A percentile compares a stretch with the other conserved stretches of the same genome.
These are phyloP conservation scores for Anthracocystis walkeri DNA, from an alignment of 1,284 basidiomycete species.

Conservation along the genomic window DNA sequence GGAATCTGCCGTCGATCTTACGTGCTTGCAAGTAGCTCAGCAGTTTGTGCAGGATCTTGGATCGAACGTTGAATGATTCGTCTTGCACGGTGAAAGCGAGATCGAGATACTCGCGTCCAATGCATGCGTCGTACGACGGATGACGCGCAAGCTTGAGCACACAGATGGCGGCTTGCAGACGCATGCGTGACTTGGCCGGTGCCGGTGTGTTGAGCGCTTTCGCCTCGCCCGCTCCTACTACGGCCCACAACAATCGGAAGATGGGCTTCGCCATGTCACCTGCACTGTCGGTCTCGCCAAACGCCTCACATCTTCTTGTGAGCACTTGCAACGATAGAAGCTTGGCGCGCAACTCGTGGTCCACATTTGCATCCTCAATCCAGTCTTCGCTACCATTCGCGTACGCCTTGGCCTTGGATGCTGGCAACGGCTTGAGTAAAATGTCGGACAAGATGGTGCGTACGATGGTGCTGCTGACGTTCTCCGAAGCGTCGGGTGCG, in stretches of 20 bases:
- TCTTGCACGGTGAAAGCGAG: constrained; percentile 86
- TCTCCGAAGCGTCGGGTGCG: constrained; percentile 80
- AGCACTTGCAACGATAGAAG: constrained; percentile 54
- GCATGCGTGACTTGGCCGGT: constrained; percentile 72
- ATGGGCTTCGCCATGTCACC: constrained; percentile 56
- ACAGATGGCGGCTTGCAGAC: constrained; percentile 83
- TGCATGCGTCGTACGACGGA: constrained; percentile 75
- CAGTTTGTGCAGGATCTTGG: constrained; percentile 81
- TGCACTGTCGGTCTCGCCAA: constrained; percentile 40
- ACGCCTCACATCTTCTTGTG: constrained; percentile 53
- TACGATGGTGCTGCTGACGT: constrained; percentile 80
- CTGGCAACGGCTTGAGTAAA: constrained; percentile 52
- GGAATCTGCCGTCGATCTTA: constrained; percentile 80
- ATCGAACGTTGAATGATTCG: constrained; percentile 85
- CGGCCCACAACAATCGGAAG: constrained; percentile 55
- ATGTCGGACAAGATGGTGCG: constrained; percentile 75
- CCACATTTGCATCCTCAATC: constrained; percentile 52
- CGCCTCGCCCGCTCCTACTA: constrained; percentile 54
- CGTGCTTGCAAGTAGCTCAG: constrained; percentile 75
- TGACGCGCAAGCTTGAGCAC: constrained; percentile 83
- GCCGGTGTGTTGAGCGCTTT: constrained; percentile 48
- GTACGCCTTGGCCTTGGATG: constrained; percentile 25
- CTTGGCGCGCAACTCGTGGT: constrained; percentile 44
- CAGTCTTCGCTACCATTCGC: constrained; percentile 46
- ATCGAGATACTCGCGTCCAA: constrained; percentile 77